These are phyloP conservation scores for Epichloe sp. DNA, from an alignment of 2,329 filamentous ascomycete genomes.

Conservation along the genomic window DNA sequence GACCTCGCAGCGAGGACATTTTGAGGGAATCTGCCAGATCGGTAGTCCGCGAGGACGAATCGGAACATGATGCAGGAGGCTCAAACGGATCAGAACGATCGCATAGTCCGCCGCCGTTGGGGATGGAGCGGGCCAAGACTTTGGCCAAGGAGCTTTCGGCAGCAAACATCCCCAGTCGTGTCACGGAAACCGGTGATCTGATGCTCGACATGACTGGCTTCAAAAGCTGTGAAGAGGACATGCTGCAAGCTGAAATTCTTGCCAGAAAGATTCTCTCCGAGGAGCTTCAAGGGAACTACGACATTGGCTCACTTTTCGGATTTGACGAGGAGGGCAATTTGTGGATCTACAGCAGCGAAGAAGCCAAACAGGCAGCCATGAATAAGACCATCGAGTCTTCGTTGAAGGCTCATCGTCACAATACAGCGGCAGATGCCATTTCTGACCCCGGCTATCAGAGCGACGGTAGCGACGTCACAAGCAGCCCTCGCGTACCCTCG, in stretches of 20 bases:
- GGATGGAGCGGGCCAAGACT: constrained; percentile 68
- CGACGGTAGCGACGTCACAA: constrained; percentile 57
- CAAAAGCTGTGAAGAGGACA: constrained; percentile 87
- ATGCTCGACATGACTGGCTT: constrained; percentile 98
- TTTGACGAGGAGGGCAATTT: constrained; percentile 92
- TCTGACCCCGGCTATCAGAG: constrained; percentile 95
- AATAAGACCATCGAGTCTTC: constrained; percentile 45
- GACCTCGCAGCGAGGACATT: constrained; percentile 43
- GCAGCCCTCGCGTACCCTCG: constrained; percentile 29
- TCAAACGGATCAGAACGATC: constrained; percentile 42
- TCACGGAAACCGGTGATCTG: constrained; percentile 86
- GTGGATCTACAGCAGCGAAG: constrained; percentile 99
- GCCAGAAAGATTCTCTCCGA: constrained; percentile 86
- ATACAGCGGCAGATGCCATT: constrained; percentile 60
- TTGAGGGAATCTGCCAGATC: constrained; percentile 33
- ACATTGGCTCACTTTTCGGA: constrained; percentile 88
- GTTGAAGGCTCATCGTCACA: constrained; percentile 29
- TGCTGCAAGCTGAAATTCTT: constrained; percentile 81
- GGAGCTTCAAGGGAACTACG: constrained; percentile 87
- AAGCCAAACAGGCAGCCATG: constrained; percentile 81
- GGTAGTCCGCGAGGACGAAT: constrained; percentile 21
- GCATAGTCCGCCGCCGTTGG: constrained; percentile 62
- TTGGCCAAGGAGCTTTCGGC: constrained; percentile 78
- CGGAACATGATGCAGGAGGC: constrained; percentile 21
- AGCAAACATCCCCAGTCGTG: constrained; percentile 82